Evolutionary conservation across 192 early-diverging fungal genomes (phyloP).

Genomic region (Pilaira anomala): DNA sequence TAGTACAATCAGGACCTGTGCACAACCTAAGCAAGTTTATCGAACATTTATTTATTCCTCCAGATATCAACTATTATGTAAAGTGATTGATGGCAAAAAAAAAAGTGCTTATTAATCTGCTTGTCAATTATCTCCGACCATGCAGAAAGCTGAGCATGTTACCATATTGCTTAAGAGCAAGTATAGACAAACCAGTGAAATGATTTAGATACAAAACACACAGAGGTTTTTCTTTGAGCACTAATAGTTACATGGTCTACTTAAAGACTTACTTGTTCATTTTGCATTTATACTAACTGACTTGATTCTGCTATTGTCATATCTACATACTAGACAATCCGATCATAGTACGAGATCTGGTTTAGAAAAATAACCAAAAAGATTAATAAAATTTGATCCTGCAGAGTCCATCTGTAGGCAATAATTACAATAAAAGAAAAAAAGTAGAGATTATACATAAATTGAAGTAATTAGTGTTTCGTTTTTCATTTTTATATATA

Average conservation of each 20-base stretch:
- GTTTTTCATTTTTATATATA: no score
- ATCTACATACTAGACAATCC: slow-evolving; percentile 34
- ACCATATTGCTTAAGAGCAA: slow-evolving; percentile 40
- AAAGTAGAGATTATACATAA: no score
- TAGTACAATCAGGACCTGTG: slow-evolving; percentile 35
- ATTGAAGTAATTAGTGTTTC: no score
- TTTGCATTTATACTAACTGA: slow-evolving; percentile 1
- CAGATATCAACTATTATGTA: slow-evolving; percentile 32
- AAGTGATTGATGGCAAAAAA: no score
- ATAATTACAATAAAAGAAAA: no score
- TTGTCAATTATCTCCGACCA: slow-evolving; percentile 39
- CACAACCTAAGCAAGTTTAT: slow-evolving; percentile 37
- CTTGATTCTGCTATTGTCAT: slow-evolving; percentile 6
- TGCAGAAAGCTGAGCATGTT: slow-evolving; percentile 53
- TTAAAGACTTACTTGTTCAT: slow-evolving; percentile 9
- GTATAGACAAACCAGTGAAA: slow-evolving; percentile 27
- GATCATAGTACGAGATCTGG: slow-evolving; percentile 39
- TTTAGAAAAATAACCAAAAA: slow-evolving; percentile 34
- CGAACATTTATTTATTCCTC: slow-evolving; percentile 37
- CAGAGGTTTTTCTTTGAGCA: slow-evolving; percentile 24
- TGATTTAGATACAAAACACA: slow-evolving; percentile 24
- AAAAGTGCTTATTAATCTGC: not conserved
- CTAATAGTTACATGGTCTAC: slow-evolving; percentile 18
- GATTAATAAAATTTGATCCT: slow-evolving; percentile 31
- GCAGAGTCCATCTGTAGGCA: slow-evolving; percentile 10